These are phyloP conservation scores for Cladosporium sp. DNA, from an alignment of 2,329 filamentous ascomycete genomes.

Conservation along the genomic window DNA sequence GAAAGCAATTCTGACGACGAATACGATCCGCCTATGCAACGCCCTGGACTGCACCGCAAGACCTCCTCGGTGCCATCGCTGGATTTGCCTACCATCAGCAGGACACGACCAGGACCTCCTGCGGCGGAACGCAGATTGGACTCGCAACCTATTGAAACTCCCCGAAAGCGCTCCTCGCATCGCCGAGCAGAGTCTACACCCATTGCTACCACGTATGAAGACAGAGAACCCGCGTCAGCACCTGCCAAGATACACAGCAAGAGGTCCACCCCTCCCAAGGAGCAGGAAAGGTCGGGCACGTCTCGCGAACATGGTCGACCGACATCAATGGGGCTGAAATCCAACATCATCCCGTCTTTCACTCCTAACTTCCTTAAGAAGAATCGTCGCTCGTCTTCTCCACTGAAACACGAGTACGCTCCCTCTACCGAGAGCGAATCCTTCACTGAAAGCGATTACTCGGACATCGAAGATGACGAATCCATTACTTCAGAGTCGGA, in stretches of 20 bases:
- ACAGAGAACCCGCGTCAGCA: conserved; percentile 25
- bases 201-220: conserved; percentile 11
- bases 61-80: conserved; percentile 46
- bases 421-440: conserved; percentile 70
- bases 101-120: conserved; percentile 38
- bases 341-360: conserved; percentile 28
- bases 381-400: conserved; percentile 77
- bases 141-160: conserved; percentile 2
- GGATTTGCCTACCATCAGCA: conserved; percentile 44
- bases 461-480: conserved; percentile 45
- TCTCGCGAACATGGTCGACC: conserved; percentile 1
- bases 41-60: conserved; percentile 37
- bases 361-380: conserved; percentile 35
- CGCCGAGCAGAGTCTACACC: conserved; percentile 16
- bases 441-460: conserved; percentile 53
- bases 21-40: conserved; percentile 18
- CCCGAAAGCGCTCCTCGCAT: conserved; percentile 2
- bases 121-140: conserved; percentile 18
- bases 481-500: conserved; percentile 42
- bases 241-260: conserved; percentile 32
- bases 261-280: neutral
- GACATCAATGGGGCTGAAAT: conserved; percentile 21
- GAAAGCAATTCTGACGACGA: conserved; percentile 26
- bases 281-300: neutral
- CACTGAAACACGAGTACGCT: conserved; percentile 93